Evolutionary conservation across 495 filamentous ascomycete species (phyloP).

Genomic region (Lophiotrema nucula): DNA sequence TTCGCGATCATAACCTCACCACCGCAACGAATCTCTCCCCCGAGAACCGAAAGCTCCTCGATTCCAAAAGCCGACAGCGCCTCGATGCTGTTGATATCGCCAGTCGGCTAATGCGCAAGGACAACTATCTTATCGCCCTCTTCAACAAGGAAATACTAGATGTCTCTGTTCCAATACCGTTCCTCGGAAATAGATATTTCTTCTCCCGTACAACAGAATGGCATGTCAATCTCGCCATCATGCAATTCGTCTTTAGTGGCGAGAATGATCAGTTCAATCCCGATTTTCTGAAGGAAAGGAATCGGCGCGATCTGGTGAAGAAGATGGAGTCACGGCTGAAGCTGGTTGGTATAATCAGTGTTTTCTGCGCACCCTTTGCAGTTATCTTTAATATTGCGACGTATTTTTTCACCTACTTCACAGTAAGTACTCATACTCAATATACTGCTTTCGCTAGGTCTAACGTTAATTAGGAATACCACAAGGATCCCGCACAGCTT

Average conservation of each 20-base stretch:
- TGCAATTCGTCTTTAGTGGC: conserved; percentile 92
- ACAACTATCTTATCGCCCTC: conserved; percentile 93
- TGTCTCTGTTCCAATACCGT: conserved; percentile 79
- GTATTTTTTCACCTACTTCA: conserved; percentile 91
- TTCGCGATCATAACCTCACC: conserved; percentile 81
- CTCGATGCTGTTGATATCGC: conserved; percentile 97
- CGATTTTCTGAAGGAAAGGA: conserved; percentile 76
- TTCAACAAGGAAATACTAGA: conserved; percentile 96
- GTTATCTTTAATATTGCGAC: conserved; percentile 78
- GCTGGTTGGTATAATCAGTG: conserved; percentile 80
- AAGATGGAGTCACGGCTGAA: conserved; percentile 71
- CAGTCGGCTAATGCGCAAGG: conserved; percentile 91
- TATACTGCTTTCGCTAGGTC: neutral
- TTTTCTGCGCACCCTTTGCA: conserved; percentile 79
- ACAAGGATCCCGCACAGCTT: conserved; percentile 82
- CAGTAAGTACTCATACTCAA: conserved; percentile 47
- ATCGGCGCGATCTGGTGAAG: conserved; percentile 74
- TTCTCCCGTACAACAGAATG: conserved; percentile 83
- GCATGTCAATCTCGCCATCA: conserved; percentile 82
- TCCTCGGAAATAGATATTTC: conserved; percentile 71
- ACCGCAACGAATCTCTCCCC: conserved; percentile 69
- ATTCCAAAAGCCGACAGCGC: conserved; percentile 86
- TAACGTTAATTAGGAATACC: conserved; percentile 64
- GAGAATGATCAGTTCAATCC: conserved; percentile 72
- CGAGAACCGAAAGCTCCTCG: conserved; percentile 64